Evolutionary conservation across 495 filamentous ascomycete species (phyloP), one percentile per base, ranked within the genome.

Genomic region (Podospora appendiculata): DNA sequence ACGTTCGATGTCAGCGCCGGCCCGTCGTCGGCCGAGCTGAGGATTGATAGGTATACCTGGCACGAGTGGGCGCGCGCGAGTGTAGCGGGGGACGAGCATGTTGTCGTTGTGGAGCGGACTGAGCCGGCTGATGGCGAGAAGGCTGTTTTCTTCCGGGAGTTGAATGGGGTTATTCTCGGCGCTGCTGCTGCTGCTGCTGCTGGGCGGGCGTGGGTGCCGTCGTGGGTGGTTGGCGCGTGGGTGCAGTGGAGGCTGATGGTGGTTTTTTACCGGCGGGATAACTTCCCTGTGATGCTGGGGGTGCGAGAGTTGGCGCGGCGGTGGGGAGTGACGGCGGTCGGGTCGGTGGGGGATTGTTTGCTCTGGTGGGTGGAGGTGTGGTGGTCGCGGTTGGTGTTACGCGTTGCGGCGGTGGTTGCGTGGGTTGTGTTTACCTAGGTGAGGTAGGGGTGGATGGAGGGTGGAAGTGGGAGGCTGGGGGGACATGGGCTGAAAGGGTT

Each of bases 71-170:
- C 52, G 6, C 51, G 58, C 2, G 62, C 52, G 0, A 47, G 50
- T 3, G 36, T 34, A 2, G 46, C 36, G 14, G 61, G 44, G 10
- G 64, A 55, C 9, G 65, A 63, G 3, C 25, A 47, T 6, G 56
- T 67, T 4, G 51, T 68, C 0, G 69, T 70, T 2, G 45, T 53
- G 8, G 67, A 71, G 51, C 57, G 65, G 51, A 70, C 67, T 25
- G 57, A 62, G 18, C 69, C 67, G 6, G 47, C 8, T 3, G 63
- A 65, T 38, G 58, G 66, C 3, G 43, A 40, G 41, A 71, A 71
- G 43, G 58, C 59, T 10, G 32, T 67, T 0, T 71, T 70, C 45
- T 71, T 71, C 57, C 56, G 62, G 56, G 67, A 70, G 38, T 17
- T 70, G 33, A 68, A 68, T 34, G 65, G 63, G 14, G 41, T 68